Evolutionary conservation across 129 eudicot genomes (phyloP).

Genomic region (Flaveria linearis): DNA sequence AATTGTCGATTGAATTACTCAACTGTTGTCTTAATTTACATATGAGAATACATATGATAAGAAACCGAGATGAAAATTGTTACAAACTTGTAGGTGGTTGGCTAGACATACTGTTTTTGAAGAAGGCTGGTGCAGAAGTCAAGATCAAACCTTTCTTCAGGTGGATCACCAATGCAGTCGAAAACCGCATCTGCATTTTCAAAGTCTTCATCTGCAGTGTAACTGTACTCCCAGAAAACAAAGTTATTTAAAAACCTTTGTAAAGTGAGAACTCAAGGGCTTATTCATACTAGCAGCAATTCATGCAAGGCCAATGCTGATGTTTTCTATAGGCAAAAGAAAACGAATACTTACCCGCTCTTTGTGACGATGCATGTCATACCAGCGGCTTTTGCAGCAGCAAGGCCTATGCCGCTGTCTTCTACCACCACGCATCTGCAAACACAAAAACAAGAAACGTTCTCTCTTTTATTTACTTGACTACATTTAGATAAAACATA

Average conservation of each 20-base stretch:
- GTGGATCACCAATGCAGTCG: conserved; percentile 97
- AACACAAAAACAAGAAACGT: conserved; percentile 9
- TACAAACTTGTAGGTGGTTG: conserved; percentile 1
- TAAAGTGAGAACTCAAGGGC: neutral
- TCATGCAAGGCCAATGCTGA: neutral
- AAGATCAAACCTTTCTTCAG: conserved; percentile 90
- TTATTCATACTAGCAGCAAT: neutral
- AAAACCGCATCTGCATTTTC: conserved; percentile 96
- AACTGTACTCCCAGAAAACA: conserved; percentile 45
- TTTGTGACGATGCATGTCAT: conserved; percentile 94
- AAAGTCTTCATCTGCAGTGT: conserved; percentile 94
- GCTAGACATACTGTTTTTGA: conserved; percentile 57
- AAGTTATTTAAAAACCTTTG: neutral
- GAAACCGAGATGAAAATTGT: neutral
- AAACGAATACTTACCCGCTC: conserved; percentile 66
- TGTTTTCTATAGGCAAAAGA: too few species aligned
- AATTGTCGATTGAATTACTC: neutral
- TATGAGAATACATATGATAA: neutral
- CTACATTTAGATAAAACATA: neutral
- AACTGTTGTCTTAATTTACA: neutral
- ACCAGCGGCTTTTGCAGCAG: conserved; percentile 99
- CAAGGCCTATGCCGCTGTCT: conserved; percentile 97
- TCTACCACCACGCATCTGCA: conserved; percentile 95
- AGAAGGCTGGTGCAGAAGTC: conserved; percentile 81
- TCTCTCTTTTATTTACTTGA: neutral